Percentiles rank a stretch among this genome's conserved stretches.
phyloP scores from a whole-genome alignment of 2,329 filamentous ascomycete species.

The Arthrobotrys megalospora region DNA sequence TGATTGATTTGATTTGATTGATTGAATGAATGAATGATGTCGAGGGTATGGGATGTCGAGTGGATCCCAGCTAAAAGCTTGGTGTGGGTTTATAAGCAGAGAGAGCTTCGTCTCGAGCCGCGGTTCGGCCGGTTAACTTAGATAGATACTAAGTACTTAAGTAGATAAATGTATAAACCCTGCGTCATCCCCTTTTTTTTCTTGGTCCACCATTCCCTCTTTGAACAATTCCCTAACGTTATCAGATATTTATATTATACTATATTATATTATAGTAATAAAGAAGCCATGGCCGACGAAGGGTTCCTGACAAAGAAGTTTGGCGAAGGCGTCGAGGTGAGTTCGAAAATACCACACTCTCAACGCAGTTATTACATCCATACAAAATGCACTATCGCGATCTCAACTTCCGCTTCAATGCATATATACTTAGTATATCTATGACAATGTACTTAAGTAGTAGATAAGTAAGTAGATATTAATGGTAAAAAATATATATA shows the following conservation, averaged over 20 bases:
- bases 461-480: too few relatives aligned
- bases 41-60: not conserved
- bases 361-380: conserved; percentile 18
- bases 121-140: conserved; percentile 25
- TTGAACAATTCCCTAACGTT: not conserved
- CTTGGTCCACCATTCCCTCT: not conserved
- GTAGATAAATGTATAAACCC: conserved; percentile 9
- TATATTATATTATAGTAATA: not conserved
- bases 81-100: conserved; percentile 42
- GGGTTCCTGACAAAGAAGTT: conserved; percentile 81
- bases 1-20: too few relatives aligned
- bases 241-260: not conserved
- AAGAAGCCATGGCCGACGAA: conserved; percentile 36
- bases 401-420: not conserved
- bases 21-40: conserved; percentile 5
- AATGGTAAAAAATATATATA: too few relatives aligned
- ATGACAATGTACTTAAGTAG: too few relatives aligned
- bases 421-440: not conserved
- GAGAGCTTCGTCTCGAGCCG: conserved; percentile 19
- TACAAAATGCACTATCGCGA: not conserved
- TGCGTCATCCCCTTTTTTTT: conserved; percentile 14
- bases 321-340: conserved; percentile 77
- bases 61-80: too few relatives aligned
- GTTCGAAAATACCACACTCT: conserved; percentile 44
- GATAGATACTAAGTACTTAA: too few relatives aligned